These are phyloP conservation scores for Tylopilus intermedius DNA, from an alignment of 768 basidiomycete genomes.

Conservation along the genomic window DNA sequence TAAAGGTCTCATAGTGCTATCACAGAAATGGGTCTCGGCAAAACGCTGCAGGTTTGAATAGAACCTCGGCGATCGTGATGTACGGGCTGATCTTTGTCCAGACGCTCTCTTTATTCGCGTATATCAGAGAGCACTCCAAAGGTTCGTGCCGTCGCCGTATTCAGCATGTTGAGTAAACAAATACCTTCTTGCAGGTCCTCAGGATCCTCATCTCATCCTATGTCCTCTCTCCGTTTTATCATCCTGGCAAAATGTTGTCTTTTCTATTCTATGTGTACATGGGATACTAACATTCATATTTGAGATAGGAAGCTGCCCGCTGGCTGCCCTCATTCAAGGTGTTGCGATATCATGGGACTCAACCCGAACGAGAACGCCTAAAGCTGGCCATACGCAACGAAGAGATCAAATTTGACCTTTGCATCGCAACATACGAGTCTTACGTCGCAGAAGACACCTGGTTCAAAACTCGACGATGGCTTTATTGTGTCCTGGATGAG, in stretches of 20 bases:
- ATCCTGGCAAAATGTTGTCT: slow-evolving; percentile 50
- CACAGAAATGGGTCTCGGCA: slow-evolving; percentile 58
- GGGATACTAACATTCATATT: neutral
- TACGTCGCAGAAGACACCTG: slow-evolving; percentile 54
- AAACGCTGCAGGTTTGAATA: slow-evolving; percentile 50
- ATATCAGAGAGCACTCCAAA: slow-evolving; percentile 51
- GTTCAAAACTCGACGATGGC: slow-evolving; percentile 59
- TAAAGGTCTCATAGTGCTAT: neutral
- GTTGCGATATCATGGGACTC: slow-evolving; percentile 59
- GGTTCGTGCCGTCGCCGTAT: slow-evolving; percentile 26
- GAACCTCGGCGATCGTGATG: neutral
- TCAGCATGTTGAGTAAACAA: neutral
- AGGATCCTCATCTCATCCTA: slow-evolving; percentile 64
- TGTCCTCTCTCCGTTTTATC: slow-evolving; percentile 67
- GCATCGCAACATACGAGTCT: slow-evolving; percentile 66
- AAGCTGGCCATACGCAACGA: slow-evolving; percentile 39
- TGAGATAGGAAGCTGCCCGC: slow-evolving; percentile 43
- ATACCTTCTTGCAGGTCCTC: slow-evolving; percentile 25
- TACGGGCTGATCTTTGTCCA: slow-evolving; percentile 12
- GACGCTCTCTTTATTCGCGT: slow-evolving; percentile 63
- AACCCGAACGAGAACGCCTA: slow-evolving; percentile 50
- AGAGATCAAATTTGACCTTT: slow-evolving; percentile 39
- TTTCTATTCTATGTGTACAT: neutral
- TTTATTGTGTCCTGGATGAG: slow-evolving; percentile 58
- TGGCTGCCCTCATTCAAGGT: slow-evolving; percentile 50